phyloP scores from a whole-genome alignment of 2,329 filamentous ascomycete species.

The Fusarium sp. region DNA sequence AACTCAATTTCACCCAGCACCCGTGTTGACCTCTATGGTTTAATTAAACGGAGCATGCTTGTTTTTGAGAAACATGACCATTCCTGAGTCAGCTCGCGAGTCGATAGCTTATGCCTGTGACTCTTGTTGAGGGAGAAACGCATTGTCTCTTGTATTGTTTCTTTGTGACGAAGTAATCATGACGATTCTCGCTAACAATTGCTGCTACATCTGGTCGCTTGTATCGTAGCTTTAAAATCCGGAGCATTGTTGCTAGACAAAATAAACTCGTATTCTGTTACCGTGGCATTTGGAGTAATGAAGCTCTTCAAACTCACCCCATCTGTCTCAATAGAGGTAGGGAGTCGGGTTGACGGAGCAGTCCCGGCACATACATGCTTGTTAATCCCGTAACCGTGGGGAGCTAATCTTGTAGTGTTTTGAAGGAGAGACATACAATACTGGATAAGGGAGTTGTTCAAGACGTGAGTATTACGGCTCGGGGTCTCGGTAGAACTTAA shows the following conservation, averaged over 20 bases:
- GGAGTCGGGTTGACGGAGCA: constrained; percentile 20
- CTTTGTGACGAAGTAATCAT: neutral
- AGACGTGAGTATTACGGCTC: constrained; percentile 1
- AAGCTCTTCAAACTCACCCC: neutral
- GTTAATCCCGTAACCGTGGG: constrained; percentile 19
- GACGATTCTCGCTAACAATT: neutral
- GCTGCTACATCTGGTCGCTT: neutral
- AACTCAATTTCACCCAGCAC: neutral
- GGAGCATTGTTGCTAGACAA: constrained; percentile 4
- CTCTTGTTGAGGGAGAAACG: neutral
- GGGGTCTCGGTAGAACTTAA: constrained; percentile 19
- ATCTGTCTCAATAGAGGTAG: constrained; percentile 22
- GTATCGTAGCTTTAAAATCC: neutral
- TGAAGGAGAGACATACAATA: constrained; percentile 9
- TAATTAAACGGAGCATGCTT: constrained; percentile 3
- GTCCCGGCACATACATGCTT: constrained; percentile 3
- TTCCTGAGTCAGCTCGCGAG: constrained; percentile 1
- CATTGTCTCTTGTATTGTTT: neutral
- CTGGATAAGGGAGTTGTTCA: constrained; percentile 1
- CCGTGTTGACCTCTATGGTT: neutral
- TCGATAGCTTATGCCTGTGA: neutral
- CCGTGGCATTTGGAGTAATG: constrained; percentile 2
- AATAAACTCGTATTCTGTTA: constrained; percentile 6
- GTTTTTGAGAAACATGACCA: constrained; percentile 3
- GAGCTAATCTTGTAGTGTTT: constrained; percentile 18